These are phyloP conservation scores for Paecilomyces sp. DNA, from an alignment of 2,329 filamentous ascomycete species.

Conservation along the genomic window DNA sequence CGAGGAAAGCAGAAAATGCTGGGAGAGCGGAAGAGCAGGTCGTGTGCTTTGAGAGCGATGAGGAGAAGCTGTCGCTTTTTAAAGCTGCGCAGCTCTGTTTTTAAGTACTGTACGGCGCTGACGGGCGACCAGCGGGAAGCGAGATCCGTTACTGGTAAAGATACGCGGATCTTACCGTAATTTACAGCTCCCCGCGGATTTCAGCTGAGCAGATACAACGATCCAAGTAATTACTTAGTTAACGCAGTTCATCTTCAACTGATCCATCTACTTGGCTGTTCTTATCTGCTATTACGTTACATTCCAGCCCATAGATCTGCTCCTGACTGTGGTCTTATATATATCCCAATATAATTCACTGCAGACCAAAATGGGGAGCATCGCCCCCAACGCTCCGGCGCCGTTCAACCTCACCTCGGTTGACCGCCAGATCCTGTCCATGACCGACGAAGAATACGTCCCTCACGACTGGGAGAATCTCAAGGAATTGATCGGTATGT, in stretches of 20 bases:
- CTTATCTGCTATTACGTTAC: not conserved
- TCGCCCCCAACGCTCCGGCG: slow-evolving; percentile 9
- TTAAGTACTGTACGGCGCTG: not conserved
- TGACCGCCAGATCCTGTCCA: slow-evolving; percentile 43
- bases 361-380: not conserved
- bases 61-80: not conserved
- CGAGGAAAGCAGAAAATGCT: not conserved
- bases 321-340: not conserved
- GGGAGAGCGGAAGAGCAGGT: not conserved
- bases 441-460: slow-evolving; percentile 46
- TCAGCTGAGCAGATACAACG: too few species aligned
- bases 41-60: not conserved
- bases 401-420: slow-evolving; percentile 44
- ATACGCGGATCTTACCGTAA: not conserved
- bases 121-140: not conserved
- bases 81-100: not conserved
- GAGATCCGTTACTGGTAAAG: not conserved
- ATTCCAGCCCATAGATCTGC: not conserved
- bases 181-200: not conserved
- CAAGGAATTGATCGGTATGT: slow-evolving; percentile 45
- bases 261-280: not conserved
- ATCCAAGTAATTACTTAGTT: too few species aligned
- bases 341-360: not conserved
- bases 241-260: too few species aligned
- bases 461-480: slow-evolving; percentile 47